Percentiles rank a stretch among this genome's conserved stretches.
phyloP scores from a whole-genome alignment of 2,329 filamentous ascomycete species.

The Metarhizium album region DNA sequence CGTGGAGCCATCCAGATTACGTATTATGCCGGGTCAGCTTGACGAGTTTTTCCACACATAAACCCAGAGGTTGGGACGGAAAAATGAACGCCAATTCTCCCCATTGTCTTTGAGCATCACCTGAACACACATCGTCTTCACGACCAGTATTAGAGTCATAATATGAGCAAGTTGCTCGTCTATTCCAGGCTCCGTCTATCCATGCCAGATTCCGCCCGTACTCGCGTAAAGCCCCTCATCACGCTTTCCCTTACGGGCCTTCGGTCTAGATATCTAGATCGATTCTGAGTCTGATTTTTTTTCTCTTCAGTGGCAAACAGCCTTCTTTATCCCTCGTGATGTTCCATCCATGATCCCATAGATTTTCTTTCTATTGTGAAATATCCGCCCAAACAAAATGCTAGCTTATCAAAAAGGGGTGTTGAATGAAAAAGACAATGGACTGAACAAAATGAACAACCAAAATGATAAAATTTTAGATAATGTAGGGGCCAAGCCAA shows the following conservation, averaged over 20 bases:
- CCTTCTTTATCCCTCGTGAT: not conserved
- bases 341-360: not conserved
- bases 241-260: not conserved
- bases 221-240: not conserved
- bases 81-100: not conserved
- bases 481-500: not conserved
- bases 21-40: no score
- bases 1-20: no score
- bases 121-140: not conserved
- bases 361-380: constrained; percentile 6
- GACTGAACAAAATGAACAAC: not conserved
- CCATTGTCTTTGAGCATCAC: not conserved
- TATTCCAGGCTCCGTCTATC: constrained; percentile 10
- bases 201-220: not conserved
- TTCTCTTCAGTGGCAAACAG: not conserved
- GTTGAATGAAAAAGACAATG: not conserved
- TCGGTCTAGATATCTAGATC: constrained; percentile 1
- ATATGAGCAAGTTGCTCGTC: constrained; percentile 10
- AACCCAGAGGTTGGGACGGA: not conserved
- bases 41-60: no score
- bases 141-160: not conserved
- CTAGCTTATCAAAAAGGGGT: constrained; percentile 4
- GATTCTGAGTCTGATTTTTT: not conserved
- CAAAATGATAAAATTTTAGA: not conserved
- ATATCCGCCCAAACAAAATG: constrained; percentile 6